Evolutionary conservation across 139 green algal genomes (phyloP).

Genomic region (Chlamydomonas schloesseri): DNA sequence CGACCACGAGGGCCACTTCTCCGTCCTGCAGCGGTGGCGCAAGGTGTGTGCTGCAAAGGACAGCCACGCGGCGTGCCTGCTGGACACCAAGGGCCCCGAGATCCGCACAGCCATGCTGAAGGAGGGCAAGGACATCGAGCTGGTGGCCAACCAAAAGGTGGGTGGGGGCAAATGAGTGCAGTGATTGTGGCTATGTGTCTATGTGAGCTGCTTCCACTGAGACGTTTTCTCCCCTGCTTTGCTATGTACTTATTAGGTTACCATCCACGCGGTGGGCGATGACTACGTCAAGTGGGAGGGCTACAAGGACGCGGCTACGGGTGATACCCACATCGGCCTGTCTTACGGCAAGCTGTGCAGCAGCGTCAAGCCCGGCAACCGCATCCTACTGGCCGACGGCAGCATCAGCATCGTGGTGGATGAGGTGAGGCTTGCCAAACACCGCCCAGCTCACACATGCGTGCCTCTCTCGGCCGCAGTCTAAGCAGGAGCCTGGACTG

Average conservation of each 20-base stretch:
- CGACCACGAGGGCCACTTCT: conserved; percentile 67
- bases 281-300: conserved; percentile 69
- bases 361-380: conserved; percentile 46
- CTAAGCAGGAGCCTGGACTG: no score
- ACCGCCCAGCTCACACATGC: no score
- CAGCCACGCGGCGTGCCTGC: conserved; percentile 32
- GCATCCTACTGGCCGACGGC: conserved; percentile 56
- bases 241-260: not conserved
- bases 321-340: conserved; percentile 73
- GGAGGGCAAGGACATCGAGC: conserved; percentile 61
- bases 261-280: conserved; percentile 71
- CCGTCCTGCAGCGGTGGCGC: conserved; percentile 70
- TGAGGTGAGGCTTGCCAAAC: not conserved
- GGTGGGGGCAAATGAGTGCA: conserved; percentile 4
- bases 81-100: conserved; percentile 75
- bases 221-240: no score
- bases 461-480: no score
- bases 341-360: conserved; percentile 74
- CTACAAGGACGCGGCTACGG: conserved; percentile 58
- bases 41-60: conserved; percentile 54
- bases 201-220: no score
- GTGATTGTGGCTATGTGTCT: no score
- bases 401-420: conserved; percentile 57
- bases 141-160: conserved; percentile 48
- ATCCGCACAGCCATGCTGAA: conserved; percentile 78